Evolutionary conservation across 78 protist species (phyloP), one percentile per base, ranked within the genome.

Genomic region (Cavenderia fasciculata): DNA sequence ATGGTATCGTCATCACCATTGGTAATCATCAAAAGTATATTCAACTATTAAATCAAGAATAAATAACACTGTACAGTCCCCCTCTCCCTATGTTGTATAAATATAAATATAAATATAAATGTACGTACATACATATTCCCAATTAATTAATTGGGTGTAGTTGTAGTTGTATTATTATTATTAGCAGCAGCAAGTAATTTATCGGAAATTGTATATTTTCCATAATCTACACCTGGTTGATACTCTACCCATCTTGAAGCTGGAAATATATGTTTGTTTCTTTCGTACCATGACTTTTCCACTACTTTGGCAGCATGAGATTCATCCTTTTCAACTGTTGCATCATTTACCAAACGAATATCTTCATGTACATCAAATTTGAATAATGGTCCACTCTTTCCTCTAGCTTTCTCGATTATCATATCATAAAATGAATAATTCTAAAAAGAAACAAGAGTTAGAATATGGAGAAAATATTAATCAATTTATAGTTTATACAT

Each of bases 231-330:
- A 62, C 46, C 49, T 21, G 95, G 95, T 40, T 94, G 96, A 59
- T 77, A 94, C 52, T 62, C 87, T 25, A 75, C 96, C 98, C 98
- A 97, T 31, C 98, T 85, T 12, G 75, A 70, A 43, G 97, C 96
- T 16, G 99, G 99, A 71, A 96, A 97, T 23, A 94, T 88, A 87
- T 96, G 98, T 91, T 96, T 95, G 89, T 97, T 95, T 36, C 66
- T 52, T 72, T 97, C 98, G 74, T 96, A 97, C 97, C 97, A 95
- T 5, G 70, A 34, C 7, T 96, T 76, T 43, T 71, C 88, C 1
- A 94, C 82, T 18, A 97, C 93, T 78, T 96, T 96, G 56, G 95
- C 97, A 0, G 97, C 97, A 86, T 96, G 97, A 21, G 95, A 73
- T 79, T 97, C 97, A 1, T 97, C 96, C 63, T 96, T 97, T 79